Base-by-base conservation (phyloP, 345 rosid genomes). In the Citrus unshiu region DNA sequence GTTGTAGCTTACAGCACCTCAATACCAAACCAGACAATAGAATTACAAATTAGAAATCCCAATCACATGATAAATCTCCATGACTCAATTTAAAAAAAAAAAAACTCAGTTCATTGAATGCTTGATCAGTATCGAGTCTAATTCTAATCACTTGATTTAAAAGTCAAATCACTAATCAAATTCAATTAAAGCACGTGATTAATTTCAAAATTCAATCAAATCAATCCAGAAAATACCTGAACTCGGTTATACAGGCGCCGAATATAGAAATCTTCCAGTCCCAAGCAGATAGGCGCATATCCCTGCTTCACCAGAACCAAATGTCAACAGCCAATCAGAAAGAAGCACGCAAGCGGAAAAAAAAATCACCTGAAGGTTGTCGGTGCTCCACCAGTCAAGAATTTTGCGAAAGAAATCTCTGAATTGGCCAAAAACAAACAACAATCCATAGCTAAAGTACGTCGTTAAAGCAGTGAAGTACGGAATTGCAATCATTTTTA, bases 251-350 rank as follows among this genome's bases (percentile, higher is more conserved):
- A 96, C 70, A 93, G 84, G 39, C 99, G 93, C 2, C 99, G 89
- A 75, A 83, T 86, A 81, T 96, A 93, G 88, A 96, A 96, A 85
- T 94, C 98, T 81, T 96, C 99, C 3, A 84, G 93, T 4, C 97
- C 97, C 72, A 93, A 79, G 73, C 97, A 94, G 89, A 96, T 94
- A 71, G 98, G 97, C 2, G 98, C 95, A 70, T 96, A 94, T 16
- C 98, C 99, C 92, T 95, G 70, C 35, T 32, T 56, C 62, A 56
- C 18, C 67, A 63, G 10, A 80, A 24, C 19, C 60, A 30, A 70
- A 37, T 14, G 65, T 68, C 72, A 76, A 0, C 7, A 35, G 14
- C 24, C 32, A 40, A 40, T 2, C 9, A 63, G 24, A 12, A 62
- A 18, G 54, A 24, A 32, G 9, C 8, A 56, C 6, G 24, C 40